Conservation (phyloP, 75 land plant species). For the Sequoiadendron giganteum region DNA sequence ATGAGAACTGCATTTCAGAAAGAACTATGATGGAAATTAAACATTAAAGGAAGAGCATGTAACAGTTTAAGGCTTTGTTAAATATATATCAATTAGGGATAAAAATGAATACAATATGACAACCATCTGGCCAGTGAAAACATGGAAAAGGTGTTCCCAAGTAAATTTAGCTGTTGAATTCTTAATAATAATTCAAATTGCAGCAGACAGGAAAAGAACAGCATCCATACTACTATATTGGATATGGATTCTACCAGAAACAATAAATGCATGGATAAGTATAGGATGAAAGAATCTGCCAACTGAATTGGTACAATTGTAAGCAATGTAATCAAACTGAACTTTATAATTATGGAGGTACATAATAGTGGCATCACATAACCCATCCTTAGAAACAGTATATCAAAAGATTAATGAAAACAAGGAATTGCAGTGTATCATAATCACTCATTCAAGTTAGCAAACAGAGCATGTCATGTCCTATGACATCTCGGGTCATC, state of each 20-base stretch:
- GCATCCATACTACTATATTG: background rate
- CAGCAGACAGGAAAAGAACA: background rate
- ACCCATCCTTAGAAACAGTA: background rate
- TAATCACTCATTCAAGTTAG: background rate
- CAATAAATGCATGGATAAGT: background rate
- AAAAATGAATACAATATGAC: background rate
- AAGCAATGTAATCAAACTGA: background rate
- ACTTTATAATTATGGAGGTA: background rate
- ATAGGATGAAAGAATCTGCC: background rate
- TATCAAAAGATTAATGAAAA: background rate
- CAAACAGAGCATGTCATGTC: background rate
- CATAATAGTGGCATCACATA: background rate
- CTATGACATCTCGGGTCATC: background rate
- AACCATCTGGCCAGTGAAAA: background rate
- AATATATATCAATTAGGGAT: background rate
- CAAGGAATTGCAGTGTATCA: background rate
- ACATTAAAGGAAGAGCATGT: background rate
- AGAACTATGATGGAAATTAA: background rate
- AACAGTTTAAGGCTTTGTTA: background rate
- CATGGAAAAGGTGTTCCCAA: background rate
- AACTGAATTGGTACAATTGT: background rate
- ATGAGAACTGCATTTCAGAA: background rate
- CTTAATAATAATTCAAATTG: background rate
- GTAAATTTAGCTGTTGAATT: background rate
- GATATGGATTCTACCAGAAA: background rate